Evolutionary conservation across 345 rosid genomes (phyloP).

Genomic region (Eucalyptus tenuipes): DNA sequence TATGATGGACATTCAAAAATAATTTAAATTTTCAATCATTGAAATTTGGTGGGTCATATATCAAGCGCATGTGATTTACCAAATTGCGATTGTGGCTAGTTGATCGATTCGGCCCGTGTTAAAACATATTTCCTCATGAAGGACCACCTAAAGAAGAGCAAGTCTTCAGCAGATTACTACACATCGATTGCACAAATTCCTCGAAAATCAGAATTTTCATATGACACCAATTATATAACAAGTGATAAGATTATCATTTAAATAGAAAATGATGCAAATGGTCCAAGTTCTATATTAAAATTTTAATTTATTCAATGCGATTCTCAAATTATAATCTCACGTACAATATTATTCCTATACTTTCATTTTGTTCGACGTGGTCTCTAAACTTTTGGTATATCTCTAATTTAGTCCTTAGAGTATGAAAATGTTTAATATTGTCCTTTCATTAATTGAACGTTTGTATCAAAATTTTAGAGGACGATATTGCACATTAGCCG

Average conservation of each 20-base stretch:
- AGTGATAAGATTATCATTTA: not conserved
- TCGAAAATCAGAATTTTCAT: not conserved
- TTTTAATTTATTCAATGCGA: no score
- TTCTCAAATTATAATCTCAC: not conserved
- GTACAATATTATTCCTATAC: no score
- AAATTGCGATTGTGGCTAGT: not conserved
- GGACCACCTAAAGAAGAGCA: not conserved
- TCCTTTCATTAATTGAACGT: fast-evolving
- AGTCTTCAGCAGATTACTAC: not conserved
- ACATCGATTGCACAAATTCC: not conserved
- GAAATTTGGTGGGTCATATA: not conserved
- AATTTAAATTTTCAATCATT: not conserved
- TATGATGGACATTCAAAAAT: not conserved
- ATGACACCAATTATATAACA: not conserved
- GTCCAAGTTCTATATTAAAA: fast-evolving
- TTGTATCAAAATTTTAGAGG: not conserved
- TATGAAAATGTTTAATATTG: no score
- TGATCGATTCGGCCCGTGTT: not conserved
- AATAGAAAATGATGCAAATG: not conserved
- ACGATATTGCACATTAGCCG: fast-evolving
- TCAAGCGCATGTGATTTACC: not conserved
- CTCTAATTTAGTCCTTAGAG: fast-evolving
- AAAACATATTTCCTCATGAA: not conserved
- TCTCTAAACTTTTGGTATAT: fast-evolving
- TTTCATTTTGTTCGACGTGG: fast-evolving